Evolutionary conservation across 2,329 filamentous ascomycete species (phyloP).

Genomic region (Emericellopsis atlantica): DNA sequence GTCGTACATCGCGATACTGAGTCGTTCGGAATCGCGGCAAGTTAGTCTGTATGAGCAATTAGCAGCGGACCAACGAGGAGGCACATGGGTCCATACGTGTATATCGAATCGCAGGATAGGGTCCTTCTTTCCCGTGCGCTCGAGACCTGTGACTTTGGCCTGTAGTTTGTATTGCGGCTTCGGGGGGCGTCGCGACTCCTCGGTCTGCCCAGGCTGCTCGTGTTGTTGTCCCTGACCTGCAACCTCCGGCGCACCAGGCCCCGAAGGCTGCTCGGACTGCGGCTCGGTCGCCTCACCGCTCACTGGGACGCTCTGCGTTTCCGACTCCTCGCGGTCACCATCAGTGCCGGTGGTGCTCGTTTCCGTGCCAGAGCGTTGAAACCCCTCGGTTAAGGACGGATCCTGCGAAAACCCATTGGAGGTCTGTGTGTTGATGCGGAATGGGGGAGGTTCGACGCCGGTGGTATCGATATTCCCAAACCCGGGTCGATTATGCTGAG

Average conservation of each 20-base stretch:
- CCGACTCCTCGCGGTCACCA: constrained; percentile 22
- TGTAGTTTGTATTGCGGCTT: constrained; percentile 74
- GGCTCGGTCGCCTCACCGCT: background rate
- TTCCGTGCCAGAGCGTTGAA: constrained; percentile 31
- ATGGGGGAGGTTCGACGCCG: constrained; percentile 27
- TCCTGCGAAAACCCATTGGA: constrained; percentile 29
- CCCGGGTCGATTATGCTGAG: constrained; percentile 28
- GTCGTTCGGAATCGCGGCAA: constrained; percentile 96
- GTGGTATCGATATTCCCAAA: constrained; percentile 21
- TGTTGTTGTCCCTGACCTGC: constrained; percentile 15
- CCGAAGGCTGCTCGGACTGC: background rate
- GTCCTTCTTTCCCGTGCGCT: constrained; percentile 90
- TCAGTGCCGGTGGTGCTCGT: constrained; percentile 31
- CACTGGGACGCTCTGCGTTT: constrained; percentile 4
- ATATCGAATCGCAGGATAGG: constrained; percentile 92
- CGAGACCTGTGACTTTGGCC: constrained; percentile 86
- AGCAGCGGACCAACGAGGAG: constrained; percentile 2
- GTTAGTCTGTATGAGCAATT: constrained; percentile 61
- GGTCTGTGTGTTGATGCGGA: constrained; percentile 27
- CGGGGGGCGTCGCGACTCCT: constrained; percentile 42
- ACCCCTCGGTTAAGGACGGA: constrained; percentile 22
- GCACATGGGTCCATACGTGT: constrained; percentile 49
- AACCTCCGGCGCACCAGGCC: constrained; percentile 5
- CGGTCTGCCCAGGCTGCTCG: constrained; percentile 18
- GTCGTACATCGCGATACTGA: constrained; percentile 93